phyloP scores from a whole-genome alignment of 1,284 basidiomycete genomes.

The Crepidotus sp. region DNA sequence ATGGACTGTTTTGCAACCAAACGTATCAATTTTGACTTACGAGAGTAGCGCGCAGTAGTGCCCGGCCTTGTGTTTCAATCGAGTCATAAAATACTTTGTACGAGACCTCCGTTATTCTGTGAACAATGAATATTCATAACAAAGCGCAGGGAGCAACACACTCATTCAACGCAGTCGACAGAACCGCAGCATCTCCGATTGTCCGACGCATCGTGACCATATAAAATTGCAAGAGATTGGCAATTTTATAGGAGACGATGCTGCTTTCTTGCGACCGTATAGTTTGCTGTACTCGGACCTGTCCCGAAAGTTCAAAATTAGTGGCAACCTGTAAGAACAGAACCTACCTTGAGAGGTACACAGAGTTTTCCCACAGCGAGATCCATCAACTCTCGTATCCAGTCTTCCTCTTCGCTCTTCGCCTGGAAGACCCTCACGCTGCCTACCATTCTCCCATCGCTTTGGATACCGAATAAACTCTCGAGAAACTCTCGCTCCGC shows the following conservation, averaged over 20 bases:
- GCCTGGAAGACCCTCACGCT: slow-evolving; percentile 49
- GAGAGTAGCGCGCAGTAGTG: slow-evolving; percentile 61
- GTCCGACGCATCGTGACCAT: slow-evolving; percentile 87
- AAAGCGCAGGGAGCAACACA: slow-evolving; percentile 33
- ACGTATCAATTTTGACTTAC: slow-evolving; percentile 35
- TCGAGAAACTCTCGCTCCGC: slow-evolving; percentile 92
- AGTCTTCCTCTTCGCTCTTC: slow-evolving; percentile 64
- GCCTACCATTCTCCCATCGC: slow-evolving; percentile 70
- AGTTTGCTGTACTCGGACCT: slow-evolving; percentile 88
- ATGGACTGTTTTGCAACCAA: neutral
- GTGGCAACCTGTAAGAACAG: neutral
- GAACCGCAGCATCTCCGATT: slow-evolving; percentile 71
- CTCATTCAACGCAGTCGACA: slow-evolving; percentile 78
- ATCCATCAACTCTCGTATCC: slow-evolving; percentile 81
- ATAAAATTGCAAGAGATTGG: slow-evolving; percentile 94
- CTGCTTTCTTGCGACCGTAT: slow-evolving; percentile 88
- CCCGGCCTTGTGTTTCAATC: slow-evolving; percentile 73
- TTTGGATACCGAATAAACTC: slow-evolving; percentile 65
- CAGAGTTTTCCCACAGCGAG: slow-evolving; percentile 77
- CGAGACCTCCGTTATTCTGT: slow-evolving; percentile 71
- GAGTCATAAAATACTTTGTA: slow-evolving; percentile 83
- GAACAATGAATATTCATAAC: neutral
- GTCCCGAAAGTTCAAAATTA: slow-evolving; percentile 1
- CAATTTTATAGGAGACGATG: slow-evolving; percentile 85
- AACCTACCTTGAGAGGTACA: slow-evolving; percentile 70